A percentile compares a stretch with the other conserved stretches of the same genome.
phyloP scores from a whole-genome alignment of 2,329 filamentous ascomycete species.

The Allantophomopsis cytisporea region DNA sequence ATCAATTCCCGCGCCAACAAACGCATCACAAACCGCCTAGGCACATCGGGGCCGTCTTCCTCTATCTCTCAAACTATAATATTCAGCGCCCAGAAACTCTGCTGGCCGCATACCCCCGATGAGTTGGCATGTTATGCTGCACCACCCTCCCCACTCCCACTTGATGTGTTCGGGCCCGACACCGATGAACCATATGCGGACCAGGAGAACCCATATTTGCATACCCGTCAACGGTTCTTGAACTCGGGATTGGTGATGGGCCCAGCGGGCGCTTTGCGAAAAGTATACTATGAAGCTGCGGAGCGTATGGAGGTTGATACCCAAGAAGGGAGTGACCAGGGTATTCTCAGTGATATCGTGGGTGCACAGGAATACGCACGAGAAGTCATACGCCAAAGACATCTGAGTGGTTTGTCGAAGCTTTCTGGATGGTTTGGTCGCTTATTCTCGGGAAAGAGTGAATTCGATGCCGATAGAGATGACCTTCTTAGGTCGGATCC shows the following conservation, averaged over 20 bases:
- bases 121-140: slow-evolving; percentile 37
- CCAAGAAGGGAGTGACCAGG: slow-evolving; percentile 3
- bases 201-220: slow-evolving; percentile 5
- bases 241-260: slow-evolving; percentile 8
- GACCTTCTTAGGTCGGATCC: slow-evolving; percentile 13
- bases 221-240: slow-evolving; percentile 5
- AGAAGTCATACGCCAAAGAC: slow-evolving; percentile 23
- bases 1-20: slow-evolving; percentile 2
- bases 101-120: slow-evolving; percentile 24
- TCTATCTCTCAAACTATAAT: slow-evolving; percentile 35
- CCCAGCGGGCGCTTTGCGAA: slow-evolving; percentile 3
- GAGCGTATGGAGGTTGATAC: not conserved
- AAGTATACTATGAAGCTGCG: slow-evolving; percentile 3
- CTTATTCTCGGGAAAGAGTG: too few species aligned
- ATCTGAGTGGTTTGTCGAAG: slow-evolving; percentile 2
- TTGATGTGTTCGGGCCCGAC: slow-evolving; percentile 28
- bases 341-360: slow-evolving; percentile 31
- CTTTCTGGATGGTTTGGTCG: not conserved
- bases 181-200: not conserved
- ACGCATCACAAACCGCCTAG: slow-evolving; percentile 3
- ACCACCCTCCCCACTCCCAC: slow-evolving; percentile 33
- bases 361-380: slow-evolving; percentile 37
- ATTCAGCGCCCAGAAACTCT: slow-evolving; percentile 39
- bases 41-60: not conserved
- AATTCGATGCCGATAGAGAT: slow-evolving; percentile 17